Evolutionary conservation across 306 rosid species (phyloP), one percentile per base, ranked within the genome.

Genomic region (Dryas drummondii): DNA sequence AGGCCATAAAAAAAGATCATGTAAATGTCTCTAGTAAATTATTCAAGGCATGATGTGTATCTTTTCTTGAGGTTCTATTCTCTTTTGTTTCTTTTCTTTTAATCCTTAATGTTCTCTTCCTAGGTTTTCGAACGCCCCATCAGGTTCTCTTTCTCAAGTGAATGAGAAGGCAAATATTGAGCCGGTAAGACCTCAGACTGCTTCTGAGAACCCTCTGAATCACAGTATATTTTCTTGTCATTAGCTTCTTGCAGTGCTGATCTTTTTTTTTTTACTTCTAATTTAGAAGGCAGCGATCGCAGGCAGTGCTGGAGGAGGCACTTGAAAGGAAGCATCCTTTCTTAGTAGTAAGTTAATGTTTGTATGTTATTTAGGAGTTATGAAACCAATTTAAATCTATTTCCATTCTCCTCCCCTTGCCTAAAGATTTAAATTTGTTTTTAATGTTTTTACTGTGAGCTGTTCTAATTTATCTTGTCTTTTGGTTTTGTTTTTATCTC

Each of bases 291-390:
- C 84, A 12, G 93, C 88, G 53, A 75, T 88, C 65, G 84, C 89
- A 5, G 91, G 97, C 57, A 82, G 85, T 52, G 85, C 89, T 76
- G 98, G 89, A 55, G 90, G 88, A 63, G 94, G 79, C n/a, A 83
- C 81, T 58, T 94, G 90, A 90, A 57, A 59, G 48, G 56, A 78
- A 60, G 75, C 69, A 42, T 70, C 81, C 40, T 53, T 81, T n/a
- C 51, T 68, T 46, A 78, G 27, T 78, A 81, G 86, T 94, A 86
- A 85, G 96, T 65, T 48, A 4, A 71, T 65, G 80, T 71, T 76
- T 19, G 41, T 52, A 19, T 60, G 27, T 46, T 66, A 16, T 55
- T 37, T 63, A 40, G 49, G 68, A 7, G 49, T 7, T 61, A 61
- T 40, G 22, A 4, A 5, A 14, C 46, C 45, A 61, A 17, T 61